Percentiles rank a stretch among this genome's conserved stretches.
These are phyloP conservation scores for Aurantiochytrium sp. DNA, from an alignment of 108 stramenopile genomes.

Conservation along the genomic window DNA sequence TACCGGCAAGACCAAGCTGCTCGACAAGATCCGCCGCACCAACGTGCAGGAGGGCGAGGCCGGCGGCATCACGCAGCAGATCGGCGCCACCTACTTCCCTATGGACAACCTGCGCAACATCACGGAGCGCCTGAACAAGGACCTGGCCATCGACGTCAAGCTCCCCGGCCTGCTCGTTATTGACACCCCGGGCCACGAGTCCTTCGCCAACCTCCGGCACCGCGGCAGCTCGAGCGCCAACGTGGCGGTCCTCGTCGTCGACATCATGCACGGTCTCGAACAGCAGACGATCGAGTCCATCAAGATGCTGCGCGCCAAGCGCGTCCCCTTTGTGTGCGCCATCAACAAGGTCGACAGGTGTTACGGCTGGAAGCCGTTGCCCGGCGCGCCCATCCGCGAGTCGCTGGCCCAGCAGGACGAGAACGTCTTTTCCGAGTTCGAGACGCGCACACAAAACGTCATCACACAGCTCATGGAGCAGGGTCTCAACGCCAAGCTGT, in stretches of 20 bases:
- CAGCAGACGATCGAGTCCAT: conserved; percentile 98
- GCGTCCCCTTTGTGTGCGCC: conserved; percentile 94
- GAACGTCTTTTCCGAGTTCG: conserved; percentile 83
- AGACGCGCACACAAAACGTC: conserved; percentile 70
- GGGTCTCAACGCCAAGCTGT: conserved; percentile 95
- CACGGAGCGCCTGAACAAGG: conserved; percentile 70
- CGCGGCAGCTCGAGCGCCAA: conserved; percentile 94
- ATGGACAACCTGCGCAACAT: conserved; percentile 78
- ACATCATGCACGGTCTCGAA: conserved; percentile 99
- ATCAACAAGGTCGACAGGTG: conserved; percentile 98
- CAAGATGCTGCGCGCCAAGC: conserved; percentile 78
- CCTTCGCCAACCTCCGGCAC: conserved; percentile 91
- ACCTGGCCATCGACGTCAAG: conserved; percentile 67
- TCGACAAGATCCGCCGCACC: conserved; percentile 98
- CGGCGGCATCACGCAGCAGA: conserved; percentile 99
- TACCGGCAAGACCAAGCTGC: conserved; percentile 96
- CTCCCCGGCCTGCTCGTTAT: conserved; percentile 96
- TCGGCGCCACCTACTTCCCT: conserved; percentile 98
- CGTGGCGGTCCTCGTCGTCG: conserved; percentile 96
- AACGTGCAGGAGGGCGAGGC: conserved; percentile 99
- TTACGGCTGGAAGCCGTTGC: conserved; percentile 90
- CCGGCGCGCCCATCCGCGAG: conserved; percentile 84
- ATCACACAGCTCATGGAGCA: conserved; percentile 82
- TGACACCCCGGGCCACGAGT: conserved; percentile 98
- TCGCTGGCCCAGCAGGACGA: conserved; percentile 81